Evolutionary conservation across 169 alveolate genomes (phyloP).

Genomic region (Amoebophrya sp.): DNA sequence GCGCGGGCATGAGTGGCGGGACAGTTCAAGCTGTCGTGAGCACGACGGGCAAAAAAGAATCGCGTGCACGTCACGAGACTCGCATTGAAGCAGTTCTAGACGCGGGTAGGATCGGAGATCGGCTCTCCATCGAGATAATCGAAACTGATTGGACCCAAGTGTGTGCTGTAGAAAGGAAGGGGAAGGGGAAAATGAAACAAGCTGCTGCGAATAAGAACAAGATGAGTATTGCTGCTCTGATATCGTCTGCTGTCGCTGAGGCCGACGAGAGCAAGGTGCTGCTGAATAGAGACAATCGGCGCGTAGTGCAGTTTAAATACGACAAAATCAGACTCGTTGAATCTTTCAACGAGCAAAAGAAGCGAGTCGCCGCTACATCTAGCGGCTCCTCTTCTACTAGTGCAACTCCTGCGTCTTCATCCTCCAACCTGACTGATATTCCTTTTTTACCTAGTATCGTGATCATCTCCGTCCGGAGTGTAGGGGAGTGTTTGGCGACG

Average conservation of each 20-base stretch:
- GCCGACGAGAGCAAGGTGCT: not conserved
- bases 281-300: not conserved
- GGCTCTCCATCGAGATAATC: not conserved
- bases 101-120: not conserved
- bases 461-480: not conserved
- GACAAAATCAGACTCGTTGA: too few relatives aligned
- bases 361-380: not conserved
- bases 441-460: too few relatives aligned
- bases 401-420: not conserved
- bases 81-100: not conserved
- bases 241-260: too few relatives aligned
- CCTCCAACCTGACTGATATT: too few relatives aligned
- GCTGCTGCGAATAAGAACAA: not conserved
- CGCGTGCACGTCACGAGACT: not conserved
- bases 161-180: not conserved
- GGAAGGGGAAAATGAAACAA: not conserved
- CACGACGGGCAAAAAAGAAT: not conserved
- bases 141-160: not conserved
- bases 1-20: not conserved
- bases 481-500: not conserved
- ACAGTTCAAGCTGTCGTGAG: not conserved
- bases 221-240: too few relatives aligned
- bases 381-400: not conserved
- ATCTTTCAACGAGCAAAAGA: too few relatives aligned
- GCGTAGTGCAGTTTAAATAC: not conserved